Evolutionary conservation across 2,329 filamentous ascomycete genomes (phyloP), one percentile per base, ranked within the genome.

Genomic region (Ascochyta fabae): DNA sequence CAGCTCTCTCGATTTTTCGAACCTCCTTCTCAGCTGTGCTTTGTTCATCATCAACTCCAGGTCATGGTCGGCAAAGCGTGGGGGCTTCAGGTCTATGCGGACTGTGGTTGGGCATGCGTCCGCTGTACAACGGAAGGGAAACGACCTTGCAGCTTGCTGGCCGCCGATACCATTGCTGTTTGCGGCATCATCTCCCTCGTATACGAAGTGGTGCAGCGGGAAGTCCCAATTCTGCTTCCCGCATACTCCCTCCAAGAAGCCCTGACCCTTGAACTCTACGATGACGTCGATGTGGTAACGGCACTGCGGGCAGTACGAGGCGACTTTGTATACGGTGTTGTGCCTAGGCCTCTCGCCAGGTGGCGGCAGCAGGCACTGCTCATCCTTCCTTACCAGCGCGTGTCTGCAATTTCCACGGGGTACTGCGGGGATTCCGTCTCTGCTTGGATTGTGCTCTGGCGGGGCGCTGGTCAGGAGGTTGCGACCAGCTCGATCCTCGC

Each of bases 131-230:
- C 77, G 75, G 73, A 87, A 90, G 36, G 55, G 69, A 56, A 76
- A 74, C 8, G 56, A 63, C 27, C 64, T 62, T 3, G 68, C 58
- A 7, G 52, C 53, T n/a, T 59, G 61, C 31, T 65, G 55, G 29
- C 53, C 56, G 6, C 68, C 64, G 16, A 68, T 57, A 1, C 57
- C 52, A 36, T 57, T 55, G 15, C 33, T 47, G 13, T 39, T 50
- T 26, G 53, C 48, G 3, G 46, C n/a, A 8, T 34, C 49, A 16
- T 68, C 60, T 24, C 71, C 64, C 5, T 69, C 56, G 35, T 65
- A 70, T 7, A 73, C 73, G 54, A 89, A 81, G 69, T 90, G 88
- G 70, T 91, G 88, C 5, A 90, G 71, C 27, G 85, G 84, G 59
- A 79, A 81, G 1, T 80, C 74, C 10, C 66, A 57, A 48, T 77